phyloP scores from a whole-genome alignment of 805 yeast genomes.

The Maudiozyma barnettii region DNA sequence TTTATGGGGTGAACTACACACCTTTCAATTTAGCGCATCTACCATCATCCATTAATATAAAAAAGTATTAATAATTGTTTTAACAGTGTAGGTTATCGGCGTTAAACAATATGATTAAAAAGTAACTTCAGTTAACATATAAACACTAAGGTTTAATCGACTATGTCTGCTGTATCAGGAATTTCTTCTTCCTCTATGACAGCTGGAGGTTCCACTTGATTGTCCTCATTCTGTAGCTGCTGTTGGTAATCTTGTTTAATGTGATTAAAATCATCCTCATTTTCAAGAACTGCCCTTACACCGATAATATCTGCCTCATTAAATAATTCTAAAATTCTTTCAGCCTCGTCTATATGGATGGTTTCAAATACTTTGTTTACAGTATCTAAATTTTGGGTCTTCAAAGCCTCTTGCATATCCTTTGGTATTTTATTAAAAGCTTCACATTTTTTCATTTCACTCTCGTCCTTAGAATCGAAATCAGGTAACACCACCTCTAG shows the following conservation, averaged over 20 bases:
- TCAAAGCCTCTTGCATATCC: conserved; percentile 66
- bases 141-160: conserved; percentile 5
- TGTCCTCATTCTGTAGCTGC: neutral
- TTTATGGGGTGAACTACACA: no score
- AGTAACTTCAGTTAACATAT: no score
- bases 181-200: conserved; percentile 1
- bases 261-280: conserved; percentile 59
- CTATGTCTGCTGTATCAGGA: conserved; percentile 8
- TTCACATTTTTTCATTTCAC: conserved; percentile 37
- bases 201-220: neutral
- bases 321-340: conserved; percentile 58
- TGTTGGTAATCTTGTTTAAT: conserved; percentile 37
- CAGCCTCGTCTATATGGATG: conserved; percentile 72
- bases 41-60: no score
- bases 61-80: no score
- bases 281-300: conserved; percentile 64
- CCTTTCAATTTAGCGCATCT: no score
- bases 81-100: no score
- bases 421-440: conserved; percentile 49
- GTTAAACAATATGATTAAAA: no score
- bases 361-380: conserved; percentile 75
- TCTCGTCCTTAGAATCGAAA: conserved; percentile 39
- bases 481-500: conserved; percentile 62
- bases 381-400: conserved; percentile 58
- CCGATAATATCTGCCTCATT: conserved; percentile 79